Percentiles rank a stretch among this genome's conserved stretches.
These are phyloP conservation scores for Macadamia integrifolia DNA, from an alignment of 164 flowering plant species.

Conservation along the genomic window DNA sequence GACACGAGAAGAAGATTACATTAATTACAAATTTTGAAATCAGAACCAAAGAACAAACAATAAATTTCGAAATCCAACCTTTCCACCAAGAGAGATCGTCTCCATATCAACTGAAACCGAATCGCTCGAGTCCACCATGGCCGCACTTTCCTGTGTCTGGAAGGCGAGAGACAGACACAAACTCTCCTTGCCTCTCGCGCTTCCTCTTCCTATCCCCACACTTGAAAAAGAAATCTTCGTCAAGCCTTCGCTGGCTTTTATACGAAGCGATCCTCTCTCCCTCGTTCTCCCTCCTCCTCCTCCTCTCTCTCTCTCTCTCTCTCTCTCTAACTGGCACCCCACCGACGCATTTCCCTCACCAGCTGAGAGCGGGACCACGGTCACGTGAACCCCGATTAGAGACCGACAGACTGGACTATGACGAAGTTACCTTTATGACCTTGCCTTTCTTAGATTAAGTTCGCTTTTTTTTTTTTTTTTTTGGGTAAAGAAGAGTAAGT, in stretches of 20 bases:
- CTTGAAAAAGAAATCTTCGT: background rate
- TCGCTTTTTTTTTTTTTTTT: no score
- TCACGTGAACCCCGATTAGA: conserved; percentile 11
- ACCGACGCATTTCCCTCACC: conserved; percentile 20
- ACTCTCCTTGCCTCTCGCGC: background rate
- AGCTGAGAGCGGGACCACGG: background rate
- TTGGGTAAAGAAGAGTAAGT: no score
- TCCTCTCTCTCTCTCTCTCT: no score
- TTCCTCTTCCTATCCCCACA: conserved; percentile 2
- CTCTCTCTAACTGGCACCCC: conserved; percentile 13
- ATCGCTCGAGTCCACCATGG: conserved; percentile 58
- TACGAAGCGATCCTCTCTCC: no score
- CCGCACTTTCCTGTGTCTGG: conserved; percentile 22
- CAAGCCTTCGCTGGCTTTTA: conserved; percentile 15
- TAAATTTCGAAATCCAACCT: conserved; percentile 32
- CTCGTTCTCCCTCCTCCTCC: no score
- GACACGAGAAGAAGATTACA: no score
- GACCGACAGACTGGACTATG: conserved; percentile 14
- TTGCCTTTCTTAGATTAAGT: background rate
- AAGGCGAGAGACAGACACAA: conserved; percentile 2
- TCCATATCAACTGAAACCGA: conserved; percentile 67
- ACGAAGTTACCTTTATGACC: conserved; percentile 2
- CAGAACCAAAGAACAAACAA: background rate
- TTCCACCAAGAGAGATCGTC: conserved; percentile 70
- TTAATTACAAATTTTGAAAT: background rate